Conservation (phyloP, 805 yeast species). For the Limtongia smithiae region DNA sequence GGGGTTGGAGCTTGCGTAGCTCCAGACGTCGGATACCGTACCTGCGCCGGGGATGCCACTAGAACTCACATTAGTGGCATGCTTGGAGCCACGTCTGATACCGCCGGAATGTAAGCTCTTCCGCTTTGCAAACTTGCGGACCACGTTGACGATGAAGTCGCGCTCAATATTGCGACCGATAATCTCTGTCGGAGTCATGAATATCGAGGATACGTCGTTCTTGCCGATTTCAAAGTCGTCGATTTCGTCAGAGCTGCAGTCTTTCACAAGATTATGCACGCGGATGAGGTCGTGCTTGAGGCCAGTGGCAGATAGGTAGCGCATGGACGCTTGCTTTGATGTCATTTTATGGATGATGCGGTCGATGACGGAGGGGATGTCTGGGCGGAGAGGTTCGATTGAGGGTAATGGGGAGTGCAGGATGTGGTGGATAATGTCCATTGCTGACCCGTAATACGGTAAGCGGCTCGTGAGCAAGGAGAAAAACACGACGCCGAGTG, state of each 20-base stretch:
- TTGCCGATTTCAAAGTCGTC: conserved; percentile 21
- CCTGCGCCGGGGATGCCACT: neutral
- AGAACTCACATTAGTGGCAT: neutral
- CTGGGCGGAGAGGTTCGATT: conserved; percentile 21
- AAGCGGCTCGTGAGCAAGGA: conserved; percentile 21
- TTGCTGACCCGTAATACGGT: conserved; percentile 28
- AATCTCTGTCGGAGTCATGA: conserved; percentile 21
- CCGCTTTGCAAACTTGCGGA: conserved; percentile 19
- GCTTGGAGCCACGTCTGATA: too few species aligned
- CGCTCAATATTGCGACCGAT: conserved; percentile 23
- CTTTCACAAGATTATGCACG: conserved; percentile 10
- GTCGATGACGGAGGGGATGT: conserved; percentile 23
- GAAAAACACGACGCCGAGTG: conserved; percentile 29
- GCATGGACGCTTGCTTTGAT: conserved; percentile 17
- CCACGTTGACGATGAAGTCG: conserved; percentile 2
- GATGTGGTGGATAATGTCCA: conserved; percentile 23
- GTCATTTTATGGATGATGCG: conserved; percentile 29
- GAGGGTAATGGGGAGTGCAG: conserved; percentile 27
- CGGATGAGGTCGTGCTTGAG: conserved; percentile 19
- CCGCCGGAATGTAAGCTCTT: neutral
- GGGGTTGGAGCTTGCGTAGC: neutral
- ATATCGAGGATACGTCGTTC: conserved; percentile 24
- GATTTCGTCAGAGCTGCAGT: conserved; percentile 1
- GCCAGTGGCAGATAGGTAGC: conserved; percentile 27
- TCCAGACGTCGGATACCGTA: neutral